Conservation (phyloP, 139 green algal genomes). For the Chlorella sp. region DNA sequence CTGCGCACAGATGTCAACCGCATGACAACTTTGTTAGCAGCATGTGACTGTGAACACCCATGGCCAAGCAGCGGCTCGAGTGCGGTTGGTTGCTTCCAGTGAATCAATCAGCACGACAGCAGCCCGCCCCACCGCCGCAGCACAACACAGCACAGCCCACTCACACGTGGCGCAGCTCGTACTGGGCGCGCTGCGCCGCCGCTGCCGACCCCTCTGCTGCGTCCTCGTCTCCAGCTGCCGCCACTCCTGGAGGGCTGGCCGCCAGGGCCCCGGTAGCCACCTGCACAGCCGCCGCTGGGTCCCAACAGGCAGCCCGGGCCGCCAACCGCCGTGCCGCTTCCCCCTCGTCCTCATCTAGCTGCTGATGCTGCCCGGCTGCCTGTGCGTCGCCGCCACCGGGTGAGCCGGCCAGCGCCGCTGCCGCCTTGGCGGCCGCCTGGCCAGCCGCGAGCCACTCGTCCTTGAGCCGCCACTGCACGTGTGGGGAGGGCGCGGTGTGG, state of each 20-base stretch:
- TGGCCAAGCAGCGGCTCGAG: too few species aligned
- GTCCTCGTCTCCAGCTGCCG: not conserved
- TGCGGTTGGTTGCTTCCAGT: too few species aligned
- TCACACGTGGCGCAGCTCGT: conserved; percentile 19
- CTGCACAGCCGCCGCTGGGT: not conserved
- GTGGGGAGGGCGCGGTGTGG: too few species aligned
- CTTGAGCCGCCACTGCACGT: conserved; percentile 14
- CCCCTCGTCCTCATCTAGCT: not conserved
- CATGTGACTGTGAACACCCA: too few species aligned
- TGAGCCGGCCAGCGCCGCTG: not conserved
- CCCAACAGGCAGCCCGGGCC: not conserved
- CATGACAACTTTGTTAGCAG: too few species aligned
- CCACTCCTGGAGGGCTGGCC: not conserved
- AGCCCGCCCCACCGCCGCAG: too few species aligned
- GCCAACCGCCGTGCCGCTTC: not conserved
- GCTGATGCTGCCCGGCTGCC: not conserved
- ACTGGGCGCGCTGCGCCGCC: too few species aligned
- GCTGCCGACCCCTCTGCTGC: not conserved
- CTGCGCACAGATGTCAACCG: too few species aligned
- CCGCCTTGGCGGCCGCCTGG: not conserved
- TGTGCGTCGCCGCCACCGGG: not conserved
- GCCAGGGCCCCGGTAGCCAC: not conserved
- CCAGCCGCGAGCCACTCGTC: conserved; percentile 11
- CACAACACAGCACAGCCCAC: too few species aligned
- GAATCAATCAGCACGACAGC: too few species aligned